Percentiles rank a stretch among this genome's conserved stretches.
phyloP scores from a whole-genome alignment of 2,329 filamentous ascomycete genomes.

The Aspergillus sp. region DNA sequence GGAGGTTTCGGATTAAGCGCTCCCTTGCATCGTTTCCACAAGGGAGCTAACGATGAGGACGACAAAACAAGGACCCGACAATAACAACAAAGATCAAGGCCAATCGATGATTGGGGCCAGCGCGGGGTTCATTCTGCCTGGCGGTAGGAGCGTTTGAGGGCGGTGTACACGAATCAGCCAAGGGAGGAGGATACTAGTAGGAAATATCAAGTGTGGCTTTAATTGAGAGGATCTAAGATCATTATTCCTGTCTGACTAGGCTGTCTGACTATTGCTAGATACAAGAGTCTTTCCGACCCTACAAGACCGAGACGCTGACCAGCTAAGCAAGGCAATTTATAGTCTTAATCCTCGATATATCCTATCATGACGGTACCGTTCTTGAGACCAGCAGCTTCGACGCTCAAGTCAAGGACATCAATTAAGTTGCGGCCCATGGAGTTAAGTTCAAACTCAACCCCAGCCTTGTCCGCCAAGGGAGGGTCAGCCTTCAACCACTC shows the following conservation, averaged over 20 bases:
- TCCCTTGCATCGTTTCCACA: slow-evolving; percentile 30
- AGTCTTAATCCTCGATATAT: slow-evolving; percentile 68
- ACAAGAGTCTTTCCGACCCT: not conserved
- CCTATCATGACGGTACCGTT: slow-evolving; percentile 96
- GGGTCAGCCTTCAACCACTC: slow-evolving; percentile 91
- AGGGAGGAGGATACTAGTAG: not conserved
- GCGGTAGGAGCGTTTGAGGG: slow-evolving; percentile 25
- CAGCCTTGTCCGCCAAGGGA: slow-evolving; percentile 78
- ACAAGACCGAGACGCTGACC: not conserved
- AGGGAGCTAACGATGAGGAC: slow-evolving; percentile 7
- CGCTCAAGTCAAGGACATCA: slow-evolving; percentile 70
- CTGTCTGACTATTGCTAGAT: not conserved
- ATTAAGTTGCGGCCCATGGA: slow-evolving; percentile 86
- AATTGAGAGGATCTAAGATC: not conserved
- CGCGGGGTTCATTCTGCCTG: slow-evolving; percentile 40
- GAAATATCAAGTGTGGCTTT: not conserved
- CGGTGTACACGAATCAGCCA: slow-evolving; percentile 14
- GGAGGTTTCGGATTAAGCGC: slow-evolving; percentile 4
- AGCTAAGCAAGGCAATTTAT: slow-evolving; percentile 15
- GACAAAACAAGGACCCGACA: slow-evolving; percentile 16
- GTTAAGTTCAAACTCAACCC: slow-evolving; percentile 83
- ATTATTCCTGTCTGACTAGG: slow-evolving; percentile 3
- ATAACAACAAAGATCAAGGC: slow-evolving; percentile 14
- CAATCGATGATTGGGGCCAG: slow-evolving; percentile 26
- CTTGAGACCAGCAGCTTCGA: slow-evolving; percentile 83